phyloP scores from a whole-genome alignment of 768 basidiomycete species.

The Thelephora ganbajun region DNA sequence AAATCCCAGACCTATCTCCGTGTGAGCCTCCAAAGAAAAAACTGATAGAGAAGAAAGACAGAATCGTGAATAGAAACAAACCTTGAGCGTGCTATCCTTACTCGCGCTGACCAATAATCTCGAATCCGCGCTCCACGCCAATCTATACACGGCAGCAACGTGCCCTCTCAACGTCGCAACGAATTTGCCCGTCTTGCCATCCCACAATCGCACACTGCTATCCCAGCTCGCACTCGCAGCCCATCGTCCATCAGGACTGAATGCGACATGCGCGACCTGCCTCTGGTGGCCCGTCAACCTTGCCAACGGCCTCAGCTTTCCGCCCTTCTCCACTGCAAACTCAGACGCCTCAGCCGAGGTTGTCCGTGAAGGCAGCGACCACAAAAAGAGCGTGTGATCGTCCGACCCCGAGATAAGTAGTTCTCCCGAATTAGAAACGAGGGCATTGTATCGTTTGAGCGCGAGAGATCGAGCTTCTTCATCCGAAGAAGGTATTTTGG shows the following conservation, averaged over 20 bases:
- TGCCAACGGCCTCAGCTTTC: constrained; percentile 54
- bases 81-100: constrained; percentile 94
- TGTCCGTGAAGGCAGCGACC: constrained; percentile 50
- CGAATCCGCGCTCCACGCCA: constrained; percentile 93
- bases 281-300: constrained; percentile 91
- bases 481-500: constrained; percentile 65
- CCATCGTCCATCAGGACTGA: constrained; percentile 87
- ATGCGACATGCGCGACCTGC: constrained; percentile 87
- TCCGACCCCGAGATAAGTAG: constrained; percentile 91
- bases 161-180: constrained; percentile 86
- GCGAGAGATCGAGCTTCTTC: constrained; percentile 76
- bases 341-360: constrained; percentile 21
- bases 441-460: constrained; percentile 58
- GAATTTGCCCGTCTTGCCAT: constrained; percentile 73
- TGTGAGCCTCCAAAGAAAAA: neutral
- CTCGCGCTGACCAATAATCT: constrained; percentile 86
- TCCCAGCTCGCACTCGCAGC: constrained; percentile 90
- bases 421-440: constrained; percentile 54
- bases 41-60: neutral
- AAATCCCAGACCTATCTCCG: constrained; percentile 78
- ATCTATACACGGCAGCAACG: constrained; percentile 84
- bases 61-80: constrained; percentile 27
- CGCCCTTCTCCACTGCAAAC: constrained; percentile 22
- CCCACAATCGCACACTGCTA: constrained; percentile 85
- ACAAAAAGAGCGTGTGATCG: constrained; percentile 95